A percentile compares a stretch with the other conserved stretches of the same genome.
phyloP scores from a whole-genome alignment of 2,329 filamentous ascomycete genomes.

The Aspergillus glaucus region DNA sequence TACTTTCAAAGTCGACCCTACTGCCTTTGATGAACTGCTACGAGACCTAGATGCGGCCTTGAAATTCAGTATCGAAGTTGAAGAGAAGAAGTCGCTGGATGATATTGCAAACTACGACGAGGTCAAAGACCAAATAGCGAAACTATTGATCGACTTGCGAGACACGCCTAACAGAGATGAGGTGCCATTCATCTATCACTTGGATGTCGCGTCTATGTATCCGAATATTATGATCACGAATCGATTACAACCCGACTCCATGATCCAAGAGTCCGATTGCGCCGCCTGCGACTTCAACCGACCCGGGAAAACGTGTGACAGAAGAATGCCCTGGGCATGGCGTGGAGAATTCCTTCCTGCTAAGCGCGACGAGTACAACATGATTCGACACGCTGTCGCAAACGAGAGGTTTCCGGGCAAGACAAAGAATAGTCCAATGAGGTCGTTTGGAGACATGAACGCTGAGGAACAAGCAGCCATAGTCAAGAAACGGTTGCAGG shows the following conservation, averaged over 20 bases:
- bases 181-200: conserved; percentile 86
- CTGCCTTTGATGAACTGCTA: conserved; percentile 83
- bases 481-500: conserved; percentile 78
- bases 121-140: conserved; percentile 73
- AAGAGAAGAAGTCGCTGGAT: conserved; percentile 75
- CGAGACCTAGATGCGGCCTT: conserved; percentile 81
- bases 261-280: conserved; percentile 94
- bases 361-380: conserved; percentile 97
- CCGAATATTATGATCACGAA: conserved; percentile 99
- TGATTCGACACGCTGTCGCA: conserved; percentile 86
- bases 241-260: conserved; percentile 93
- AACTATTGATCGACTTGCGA: conserved; percentile 65
- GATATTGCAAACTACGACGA: conserved; percentile 78
- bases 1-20: conserved; percentile 84
- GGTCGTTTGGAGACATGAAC: conserved; percentile 74
- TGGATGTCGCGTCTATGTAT: conserved; percentile 99
- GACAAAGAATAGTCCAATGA: conserved; percentile 59
- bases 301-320: conserved; percentile 93
- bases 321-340: conserved; percentile 94
- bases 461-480: conserved; percentile 74
- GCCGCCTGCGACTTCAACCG: conserved; percentile 97
- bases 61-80: conserved; percentile 76
- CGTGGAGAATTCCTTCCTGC: conserved; percentile 94
- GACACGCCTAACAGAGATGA: conserved; percentile 78
- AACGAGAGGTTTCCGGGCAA: conserved; percentile 89